Evolutionary conservation across 805 yeast species (phyloP), one percentile per base, ranked within the genome.

Genomic region (Torulaspora gathmanii): DNA sequence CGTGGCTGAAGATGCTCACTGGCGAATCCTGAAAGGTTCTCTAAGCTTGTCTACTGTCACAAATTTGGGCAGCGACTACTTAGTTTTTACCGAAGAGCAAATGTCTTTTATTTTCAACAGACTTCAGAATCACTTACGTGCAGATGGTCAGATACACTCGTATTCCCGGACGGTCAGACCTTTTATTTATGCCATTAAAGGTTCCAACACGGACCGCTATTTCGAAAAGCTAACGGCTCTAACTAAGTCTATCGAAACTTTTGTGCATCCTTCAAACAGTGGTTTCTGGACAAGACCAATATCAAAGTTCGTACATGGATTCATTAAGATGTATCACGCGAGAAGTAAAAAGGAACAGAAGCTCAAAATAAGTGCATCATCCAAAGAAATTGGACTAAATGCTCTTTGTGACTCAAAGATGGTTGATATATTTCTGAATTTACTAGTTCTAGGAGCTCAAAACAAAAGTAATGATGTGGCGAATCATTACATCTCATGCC

Each of bases 251-350:
- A 70, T 89, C 5, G 83, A 78, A 50, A 86, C 96, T 15, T 86
- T 83, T 64, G 82, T 81, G 3, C 97, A 93, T 63, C 99, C 99
- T 5, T 89, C 98, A 0, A 90, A 90, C 61, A 64, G 73, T n/a
- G 98, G 96, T 0, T 74, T 75, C n/a, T 90, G 98, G 97, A 77
- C 95, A 0, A 65, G 74, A 22, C 69, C 82, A 4, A 76, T 91
- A 25, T 74, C 95, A 0, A 78, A 78, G 46, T 74, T 86, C 22
- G 69, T 85, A n/a, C 73, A 75, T 49, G 75, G 79, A 35, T 67
- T 87, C 42, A 75, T 81, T 0, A 70, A 73, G 39, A 76, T 76
- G 51, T 80, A 79, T 47, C 87, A 82, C 56, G 74, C 76, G 42
- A 71, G 95, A 55, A 68, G 60, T 30, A 67, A 72, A 41, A 65